Evolutionary conservation across 176 grass and related monocot species (phyloP).

Genomic region (Dendrocalamus sinicus): DNA sequence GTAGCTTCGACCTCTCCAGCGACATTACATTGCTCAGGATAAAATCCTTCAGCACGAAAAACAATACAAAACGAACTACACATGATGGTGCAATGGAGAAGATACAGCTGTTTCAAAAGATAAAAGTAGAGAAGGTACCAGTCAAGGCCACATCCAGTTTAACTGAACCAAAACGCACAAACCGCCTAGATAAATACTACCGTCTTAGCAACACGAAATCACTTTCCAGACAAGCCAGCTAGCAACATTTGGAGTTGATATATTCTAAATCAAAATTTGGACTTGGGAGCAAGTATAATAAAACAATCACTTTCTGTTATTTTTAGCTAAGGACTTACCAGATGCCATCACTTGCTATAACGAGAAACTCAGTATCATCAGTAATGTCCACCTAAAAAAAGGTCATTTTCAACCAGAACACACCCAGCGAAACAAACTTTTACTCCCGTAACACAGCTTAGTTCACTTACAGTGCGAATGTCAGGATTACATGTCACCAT

Average conservation of each 20-base stretch:
- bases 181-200: neutral
- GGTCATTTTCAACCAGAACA: conserved; percentile 11
- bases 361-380: conserved; percentile 42
- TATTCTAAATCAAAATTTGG: neutral
- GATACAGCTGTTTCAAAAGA: no score
- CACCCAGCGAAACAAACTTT: neutral
- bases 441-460: neutral
- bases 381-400: conserved; percentile 41
- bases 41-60: neutral
- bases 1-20: neutral
- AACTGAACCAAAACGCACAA: conserved; percentile 20
- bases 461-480: conserved; percentile 23
- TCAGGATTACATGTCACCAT: conserved; percentile 32
- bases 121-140: neutral
- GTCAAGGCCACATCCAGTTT: neutral
- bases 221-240: neutral
- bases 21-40: neutral
- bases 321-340: conserved; percentile 42
- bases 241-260: neutral
- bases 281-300: neutral
- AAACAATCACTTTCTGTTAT: neutral
- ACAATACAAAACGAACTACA: neutral
- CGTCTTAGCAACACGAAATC: no score
- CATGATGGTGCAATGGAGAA: neutral
- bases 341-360: conserved; percentile 46